These are phyloP conservation scores for Talaromyces sp. DNA, from an alignment of 2,329 filamentous ascomycete genomes.

Conservation along the genomic window DNA sequence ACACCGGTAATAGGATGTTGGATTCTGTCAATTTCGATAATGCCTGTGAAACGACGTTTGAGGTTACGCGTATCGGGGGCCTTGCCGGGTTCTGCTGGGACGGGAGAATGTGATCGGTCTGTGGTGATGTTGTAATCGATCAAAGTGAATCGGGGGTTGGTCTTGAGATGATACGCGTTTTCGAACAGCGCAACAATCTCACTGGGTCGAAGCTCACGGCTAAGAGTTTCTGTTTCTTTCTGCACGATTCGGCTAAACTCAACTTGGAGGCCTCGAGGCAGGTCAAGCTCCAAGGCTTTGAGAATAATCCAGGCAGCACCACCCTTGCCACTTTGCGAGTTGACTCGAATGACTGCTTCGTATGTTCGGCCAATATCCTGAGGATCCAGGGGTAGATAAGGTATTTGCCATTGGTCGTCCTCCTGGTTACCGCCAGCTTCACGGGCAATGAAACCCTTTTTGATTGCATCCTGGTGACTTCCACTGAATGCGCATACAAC, in stretches of 20 bases:
- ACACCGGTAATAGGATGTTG: slow-evolving; percentile 75
- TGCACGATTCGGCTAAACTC: slow-evolving; percentile 89
- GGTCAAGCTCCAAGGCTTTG: slow-evolving; percentile 80
- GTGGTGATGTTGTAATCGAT: slow-evolving; percentile 88
- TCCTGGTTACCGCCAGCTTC: slow-evolving; percentile 54
- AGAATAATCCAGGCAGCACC: slow-evolving; percentile 93
- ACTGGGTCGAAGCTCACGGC: slow-evolving; percentile 73
- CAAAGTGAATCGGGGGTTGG: slow-evolving; percentile 78
- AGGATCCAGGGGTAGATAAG: slow-evolving; percentile 89
- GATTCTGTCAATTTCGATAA: slow-evolving; percentile 73
- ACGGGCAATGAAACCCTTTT: slow-evolving; percentile 71
- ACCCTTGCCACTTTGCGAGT: slow-evolving; percentile 92
- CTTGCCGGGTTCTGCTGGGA: slow-evolving; percentile 62
- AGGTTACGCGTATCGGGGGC: slow-evolving; percentile 73
- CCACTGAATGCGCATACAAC: slow-evolving; percentile 92
- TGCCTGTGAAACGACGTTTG: slow-evolving; percentile 75
- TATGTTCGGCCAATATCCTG: slow-evolving; percentile 94
- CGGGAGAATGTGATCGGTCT: slow-evolving; percentile 73
- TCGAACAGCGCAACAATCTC: slow-evolving; percentile 91
- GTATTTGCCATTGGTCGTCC: slow-evolving; percentile 74
- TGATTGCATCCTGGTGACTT: slow-evolving; percentile 92
- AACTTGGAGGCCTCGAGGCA: slow-evolving; percentile 86
- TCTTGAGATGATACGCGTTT: slow-evolving; percentile 75
- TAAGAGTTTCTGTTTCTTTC: slow-evolving; percentile 69
- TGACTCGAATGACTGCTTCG: slow-evolving; percentile 96